phyloP scores from a whole-genome alignment of 2,329 filamentous ascomycete genomes.

The Paecilomyces niveus region DNA sequence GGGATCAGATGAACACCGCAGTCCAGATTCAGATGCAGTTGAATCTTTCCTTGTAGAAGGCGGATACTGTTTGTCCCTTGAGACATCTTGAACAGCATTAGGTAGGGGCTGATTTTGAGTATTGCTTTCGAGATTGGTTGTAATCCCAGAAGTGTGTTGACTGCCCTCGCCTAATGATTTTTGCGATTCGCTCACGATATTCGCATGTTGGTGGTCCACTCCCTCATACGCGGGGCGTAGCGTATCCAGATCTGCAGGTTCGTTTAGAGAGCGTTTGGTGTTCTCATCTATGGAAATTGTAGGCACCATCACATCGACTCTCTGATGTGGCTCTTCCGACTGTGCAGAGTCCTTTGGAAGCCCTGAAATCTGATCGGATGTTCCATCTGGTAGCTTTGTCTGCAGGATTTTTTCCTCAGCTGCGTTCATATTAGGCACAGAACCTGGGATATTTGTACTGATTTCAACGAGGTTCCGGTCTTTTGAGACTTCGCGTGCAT shows the following conservation, averaged over 20 bases:
- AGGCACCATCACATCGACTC: not conserved
- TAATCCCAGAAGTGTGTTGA: too few relatives aligned
- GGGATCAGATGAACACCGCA: not conserved
- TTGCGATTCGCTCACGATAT: not conserved
- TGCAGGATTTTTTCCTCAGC: not conserved
- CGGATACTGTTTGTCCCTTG: not conserved
- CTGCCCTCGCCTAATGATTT: too few relatives aligned
- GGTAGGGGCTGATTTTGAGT: too few relatives aligned
- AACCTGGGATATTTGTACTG: not conserved
- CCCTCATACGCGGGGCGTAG: not conserved
- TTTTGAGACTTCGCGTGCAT: not conserved
- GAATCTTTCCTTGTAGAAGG: not conserved
- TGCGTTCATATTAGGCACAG: not conserved
- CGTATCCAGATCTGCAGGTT: not conserved
- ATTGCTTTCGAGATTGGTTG: too few relatives aligned
- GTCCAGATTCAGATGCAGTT: not conserved
- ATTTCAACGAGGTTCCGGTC: not conserved
- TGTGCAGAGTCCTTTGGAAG: not conserved
- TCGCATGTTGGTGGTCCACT: not conserved
- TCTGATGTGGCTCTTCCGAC: not conserved
- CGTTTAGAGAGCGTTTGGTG: not conserved
- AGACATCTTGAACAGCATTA: not conserved
- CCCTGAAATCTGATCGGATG: not conserved
- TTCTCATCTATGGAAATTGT: not conserved
- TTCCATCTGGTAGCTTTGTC: not conserved